Conservation (phyloP, 257 asterid species). For the Solanum okadae region DNA sequence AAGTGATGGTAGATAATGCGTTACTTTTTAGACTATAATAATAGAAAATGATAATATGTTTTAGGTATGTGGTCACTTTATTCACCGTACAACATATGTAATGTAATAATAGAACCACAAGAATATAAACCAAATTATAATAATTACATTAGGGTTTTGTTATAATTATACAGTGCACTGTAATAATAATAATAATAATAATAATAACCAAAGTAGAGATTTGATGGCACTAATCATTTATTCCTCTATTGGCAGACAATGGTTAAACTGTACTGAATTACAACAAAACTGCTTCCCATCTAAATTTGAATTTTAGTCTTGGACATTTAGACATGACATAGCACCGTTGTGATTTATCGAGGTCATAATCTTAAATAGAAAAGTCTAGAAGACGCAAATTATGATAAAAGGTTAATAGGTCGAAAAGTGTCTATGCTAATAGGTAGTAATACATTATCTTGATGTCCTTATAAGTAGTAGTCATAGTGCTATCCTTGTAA, state of each 20-base stretch:
- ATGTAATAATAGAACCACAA: constrained; percentile 2
- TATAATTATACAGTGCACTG: constrained; percentile 15
- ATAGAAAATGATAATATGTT: constrained; percentile 6
- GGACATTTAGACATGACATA: background rate
- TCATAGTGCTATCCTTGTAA: background rate
- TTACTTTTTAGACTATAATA: constrained; percentile 1
- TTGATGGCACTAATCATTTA: constrained; percentile 12
- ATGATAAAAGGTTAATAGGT: background rate
- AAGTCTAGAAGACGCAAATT: accelerated
- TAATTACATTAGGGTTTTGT: constrained; percentile 2
- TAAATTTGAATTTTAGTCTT: background rate
- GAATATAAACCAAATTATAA: constrained; percentile 7
- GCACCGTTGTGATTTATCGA: background rate
- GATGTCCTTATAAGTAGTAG: background rate
- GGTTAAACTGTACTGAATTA: background rate
- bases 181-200: background rate
- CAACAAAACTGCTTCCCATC: background rate
- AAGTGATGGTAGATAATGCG: background rate
- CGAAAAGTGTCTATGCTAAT: background rate
- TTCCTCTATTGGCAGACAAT: background rate
- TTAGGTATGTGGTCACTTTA: constrained; percentile 7
- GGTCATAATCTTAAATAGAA: background rate
- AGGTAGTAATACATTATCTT: background rate
- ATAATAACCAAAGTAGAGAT: background rate
- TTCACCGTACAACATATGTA: background rate